phyloP scores from a whole-genome alignment of 805 yeast species.

The Metschnikowia borealis region DNA sequence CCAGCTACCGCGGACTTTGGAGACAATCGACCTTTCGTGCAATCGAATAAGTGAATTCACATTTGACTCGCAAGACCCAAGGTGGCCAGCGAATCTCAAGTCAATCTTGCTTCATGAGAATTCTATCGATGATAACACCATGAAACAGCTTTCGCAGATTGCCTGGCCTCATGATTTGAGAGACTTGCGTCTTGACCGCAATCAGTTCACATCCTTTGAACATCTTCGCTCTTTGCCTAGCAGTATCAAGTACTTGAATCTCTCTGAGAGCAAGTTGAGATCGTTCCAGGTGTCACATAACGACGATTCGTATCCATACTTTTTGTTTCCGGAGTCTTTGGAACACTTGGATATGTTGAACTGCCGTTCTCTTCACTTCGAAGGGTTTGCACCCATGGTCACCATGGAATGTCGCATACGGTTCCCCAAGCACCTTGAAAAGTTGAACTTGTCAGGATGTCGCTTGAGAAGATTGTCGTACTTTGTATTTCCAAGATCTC shows the following conservation, averaged over 20 bases:
- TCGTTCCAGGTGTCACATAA: conserved; percentile 13
- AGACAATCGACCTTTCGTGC: conserved; percentile 27
- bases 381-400: background rate
- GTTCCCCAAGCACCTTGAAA: conserved; percentile 21
- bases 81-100: conserved; percentile 27
- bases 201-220: conserved; percentile 20
- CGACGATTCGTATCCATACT: conserved; percentile 15
- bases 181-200: conserved; percentile 22
- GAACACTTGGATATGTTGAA: conserved; percentile 20
- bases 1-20: conserved; percentile 26
- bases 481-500: conserved; percentile 23
- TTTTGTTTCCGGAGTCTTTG: conserved; percentile 28
- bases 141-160: conserved; percentile 16
- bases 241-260: conserved; percentile 22
- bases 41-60: conserved; percentile 18
- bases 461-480: conserved; percentile 16
- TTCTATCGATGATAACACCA: conserved; percentile 17
- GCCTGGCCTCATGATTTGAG: conserved; percentile 24
- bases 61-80: conserved; percentile 4
- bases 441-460: conserved; percentile 25
- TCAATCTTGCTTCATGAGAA: conserved; percentile 24
- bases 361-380: conserved; percentile 13
- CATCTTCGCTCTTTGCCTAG: conserved; percentile 20
- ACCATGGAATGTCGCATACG: conserved; percentile 15
- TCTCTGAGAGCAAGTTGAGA: conserved; percentile 22